Base-by-base conservation (phyloP, 768 basidiomycete genomes). In the Leccinum imitatum region DNA sequence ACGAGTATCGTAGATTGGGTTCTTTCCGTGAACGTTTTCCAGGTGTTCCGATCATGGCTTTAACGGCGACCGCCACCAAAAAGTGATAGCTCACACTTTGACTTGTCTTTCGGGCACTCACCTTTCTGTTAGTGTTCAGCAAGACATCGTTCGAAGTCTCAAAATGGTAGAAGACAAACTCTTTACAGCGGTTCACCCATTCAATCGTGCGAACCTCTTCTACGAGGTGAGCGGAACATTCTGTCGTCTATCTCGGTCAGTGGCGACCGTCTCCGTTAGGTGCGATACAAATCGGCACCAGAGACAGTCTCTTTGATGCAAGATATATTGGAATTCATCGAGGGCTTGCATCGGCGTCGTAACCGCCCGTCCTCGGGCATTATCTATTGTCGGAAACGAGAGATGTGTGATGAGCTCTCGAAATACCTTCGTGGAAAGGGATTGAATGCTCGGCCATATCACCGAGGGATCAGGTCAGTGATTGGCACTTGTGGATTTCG, bases 21-120 rank as follows among this genome's bases (percentile, higher is more conserved):
- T 70, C 75, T 41, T 90, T 95, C 70, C 83, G 92, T 2, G 77
- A 82, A 39, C 79, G 77, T 30, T 93, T 87, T 67, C 80, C 81
- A 1, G 76, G 80, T 58, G 82, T 93, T 4, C 92, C 93, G 1
- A 87, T 95, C 64, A 94, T 93, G 90, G 92, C 92, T 4, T 73
- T 94, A 41, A 94, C 91, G 1, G 91, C 92, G 2, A 91, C 89
- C 14, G 91, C 92, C 3, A 94, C 92, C 6, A 72, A 84, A 47
- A 72, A 74, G 90, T 91, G 71, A 61, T 51, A 5, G 19, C 50
- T 1, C 35, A 33, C 5, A 9, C 47, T 1, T 31, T 10, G 19
- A 27, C 13, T 33, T 21, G 5, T 31, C 54, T 10, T 57, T 54
- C 6, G 6, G 1, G 55, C 47, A 25, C 65, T 59, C 27, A 71